Evolutionary conservation across 805 yeast species (phyloP).

Genomic region (Barnettozyma botsteinii): DNA sequence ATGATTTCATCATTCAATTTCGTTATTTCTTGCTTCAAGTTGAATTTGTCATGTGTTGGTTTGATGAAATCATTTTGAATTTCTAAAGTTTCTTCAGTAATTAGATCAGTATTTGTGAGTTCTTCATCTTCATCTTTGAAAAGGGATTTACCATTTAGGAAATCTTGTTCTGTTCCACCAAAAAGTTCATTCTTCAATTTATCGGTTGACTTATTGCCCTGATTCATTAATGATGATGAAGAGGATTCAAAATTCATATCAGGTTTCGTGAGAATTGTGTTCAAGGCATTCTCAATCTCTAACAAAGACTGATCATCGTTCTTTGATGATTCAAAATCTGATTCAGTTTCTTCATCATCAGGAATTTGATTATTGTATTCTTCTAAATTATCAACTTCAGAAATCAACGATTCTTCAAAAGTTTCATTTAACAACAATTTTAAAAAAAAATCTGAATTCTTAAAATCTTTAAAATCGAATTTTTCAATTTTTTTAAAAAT

Average conservation of each 20-base stretch:
- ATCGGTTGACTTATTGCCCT: conserved; percentile 6
- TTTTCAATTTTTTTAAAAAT: conserved; percentile 46
- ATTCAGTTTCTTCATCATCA: not conserved
- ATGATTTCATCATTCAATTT: conserved; percentile 53
- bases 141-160: conserved; percentile 22
- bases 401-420: conserved; percentile 26
- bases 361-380: no score
- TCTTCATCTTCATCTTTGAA: conserved; percentile 20
- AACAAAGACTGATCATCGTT: conserved; percentile 14
- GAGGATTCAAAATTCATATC: not conserved
- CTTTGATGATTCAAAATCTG: conserved; percentile 1
- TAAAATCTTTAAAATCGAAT: conserved; percentile 54
- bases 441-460: conserved; percentile 49
- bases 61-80: conserved; percentile 35
- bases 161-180: conserved; percentile 20
- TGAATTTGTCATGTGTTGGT: conserved; percentile 66
- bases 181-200: conserved; percentile 21
- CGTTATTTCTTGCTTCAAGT: conserved; percentile 60
- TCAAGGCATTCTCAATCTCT: conserved; percentile 30
- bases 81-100: conserved; percentile 21
- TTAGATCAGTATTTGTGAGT: conserved; percentile 3
- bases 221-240: not conserved
- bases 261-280: conserved; percentile 25
- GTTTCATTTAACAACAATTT: conserved; percentile 43
- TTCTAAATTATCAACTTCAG: conserved; percentile 22